These are phyloP conservation scores for Saccharomyces kudriavzevii DNA, from an alignment of 805 yeast species.

Conservation along the genomic window DNA sequence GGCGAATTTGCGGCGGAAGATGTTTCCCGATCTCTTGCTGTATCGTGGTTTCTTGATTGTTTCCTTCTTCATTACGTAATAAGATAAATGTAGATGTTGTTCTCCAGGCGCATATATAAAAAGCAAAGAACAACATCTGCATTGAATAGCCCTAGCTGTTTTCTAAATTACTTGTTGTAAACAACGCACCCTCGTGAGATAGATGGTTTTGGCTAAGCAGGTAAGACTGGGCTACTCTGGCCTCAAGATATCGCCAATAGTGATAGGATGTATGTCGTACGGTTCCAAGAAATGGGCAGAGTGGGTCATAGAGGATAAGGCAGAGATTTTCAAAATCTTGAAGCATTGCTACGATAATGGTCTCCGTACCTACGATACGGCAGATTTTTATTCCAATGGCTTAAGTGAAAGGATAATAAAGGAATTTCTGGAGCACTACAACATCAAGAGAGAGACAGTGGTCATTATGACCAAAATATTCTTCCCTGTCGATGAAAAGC, in stretches of 20 bases:
- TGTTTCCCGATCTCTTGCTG: no score
- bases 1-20: no score
- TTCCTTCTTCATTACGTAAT: no score
- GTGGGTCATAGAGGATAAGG: conserved; percentile 44
- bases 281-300: conserved; percentile 39
- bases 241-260: conserved; percentile 39
- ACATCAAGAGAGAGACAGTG: conserved; percentile 4
- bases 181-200: neutral
- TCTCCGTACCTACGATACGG: conserved; percentile 42
- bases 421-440: conserved; percentile 1
- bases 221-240: conserved; percentile 40
- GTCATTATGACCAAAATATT: conserved; percentile 3
- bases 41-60: no score
- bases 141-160: neutral
- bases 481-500: conserved; percentile 2
- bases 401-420: conserved; percentile 1
- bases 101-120: no score
- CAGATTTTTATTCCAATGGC: conserved; percentile 37
- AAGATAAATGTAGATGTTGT: no score
- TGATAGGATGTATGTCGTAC: conserved; percentile 50
- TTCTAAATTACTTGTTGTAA: neutral
- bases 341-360: conserved; percentile 42
- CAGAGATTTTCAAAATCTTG: conserved; percentile 36
- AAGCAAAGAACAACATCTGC: no score
- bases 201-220: conserved; percentile 11